Conservation (phyloP, 495 filamentous ascomycete genomes). For the Polyplosphaeria fusca region DNA sequence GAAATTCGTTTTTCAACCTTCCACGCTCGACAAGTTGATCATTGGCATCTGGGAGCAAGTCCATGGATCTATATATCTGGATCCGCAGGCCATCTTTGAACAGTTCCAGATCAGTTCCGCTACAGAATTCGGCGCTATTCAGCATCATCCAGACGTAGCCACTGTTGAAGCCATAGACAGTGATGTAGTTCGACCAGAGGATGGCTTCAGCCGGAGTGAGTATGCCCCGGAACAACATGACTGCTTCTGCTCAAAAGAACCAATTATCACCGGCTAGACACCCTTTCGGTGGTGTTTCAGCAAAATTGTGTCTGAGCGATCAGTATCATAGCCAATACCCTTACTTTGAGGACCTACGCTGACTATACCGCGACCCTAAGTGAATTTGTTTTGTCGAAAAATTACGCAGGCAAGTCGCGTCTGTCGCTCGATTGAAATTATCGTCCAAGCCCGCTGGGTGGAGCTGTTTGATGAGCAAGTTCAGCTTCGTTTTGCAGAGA, state of each 20-base stretch:
- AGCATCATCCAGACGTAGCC: too few species aligned
- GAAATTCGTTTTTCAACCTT: conserved; percentile 27
- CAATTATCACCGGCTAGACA: too few species aligned
- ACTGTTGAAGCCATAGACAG: too few species aligned
- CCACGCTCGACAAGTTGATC: conserved; percentile 33
- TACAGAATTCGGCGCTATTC: too few species aligned
- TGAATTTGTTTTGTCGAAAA: conserved; percentile 33
- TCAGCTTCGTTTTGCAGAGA: conserved; percentile 5
- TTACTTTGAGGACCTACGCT: too few species aligned
- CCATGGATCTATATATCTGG: conserved; percentile 23
- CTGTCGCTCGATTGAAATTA: conserved; percentile 31
- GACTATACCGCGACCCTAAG: conserved; percentile 7
- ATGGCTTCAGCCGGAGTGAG: too few species aligned
- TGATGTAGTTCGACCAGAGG: too few species aligned
- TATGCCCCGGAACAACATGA: too few species aligned
- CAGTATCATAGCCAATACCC: too few species aligned
- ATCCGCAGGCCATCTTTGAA: conserved; percentile 26
- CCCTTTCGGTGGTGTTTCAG: too few species aligned
- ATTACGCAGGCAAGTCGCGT: conserved; percentile 30
- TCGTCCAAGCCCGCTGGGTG: conserved; percentile 34
- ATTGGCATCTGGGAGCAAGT: conserved; percentile 34
- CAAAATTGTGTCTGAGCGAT: too few species aligned
- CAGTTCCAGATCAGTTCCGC: conserved; percentile 30
- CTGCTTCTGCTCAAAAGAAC: too few species aligned
- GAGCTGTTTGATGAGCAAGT: conserved; percentile 34